These are phyloP conservation scores for Pythium chondricola DNA, from an alignment of 352 stramenopile genomes.

Conservation along the genomic window DNA sequence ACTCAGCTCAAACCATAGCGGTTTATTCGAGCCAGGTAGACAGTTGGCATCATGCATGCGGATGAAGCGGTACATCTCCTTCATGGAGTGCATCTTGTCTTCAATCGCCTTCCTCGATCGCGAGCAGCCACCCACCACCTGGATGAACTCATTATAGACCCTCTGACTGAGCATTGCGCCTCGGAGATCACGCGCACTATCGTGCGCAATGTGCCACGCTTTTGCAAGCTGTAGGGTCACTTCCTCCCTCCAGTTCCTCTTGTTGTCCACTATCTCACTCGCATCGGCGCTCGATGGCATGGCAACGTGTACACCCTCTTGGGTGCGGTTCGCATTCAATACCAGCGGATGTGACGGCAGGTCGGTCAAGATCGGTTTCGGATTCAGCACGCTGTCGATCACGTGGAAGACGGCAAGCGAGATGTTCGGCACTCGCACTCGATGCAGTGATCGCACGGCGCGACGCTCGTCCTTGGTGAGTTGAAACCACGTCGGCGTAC, in stretches of 20 bases:
- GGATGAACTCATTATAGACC: constrained; percentile 51
- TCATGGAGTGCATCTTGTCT: constrained; percentile 77
- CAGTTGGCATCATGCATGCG: constrained; percentile 34
- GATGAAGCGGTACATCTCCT: constrained; percentile 68
- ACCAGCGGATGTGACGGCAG: background rate
- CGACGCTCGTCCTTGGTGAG: constrained; percentile 48
- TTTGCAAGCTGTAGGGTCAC: constrained; percentile 53
- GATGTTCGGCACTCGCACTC: constrained; percentile 54
- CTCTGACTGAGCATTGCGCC: constrained; percentile 40
- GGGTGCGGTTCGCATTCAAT: background rate
- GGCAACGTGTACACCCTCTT: background rate
- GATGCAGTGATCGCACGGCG: constrained; percentile 40
- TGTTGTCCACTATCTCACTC: constrained; percentile 32
- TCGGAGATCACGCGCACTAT: constrained; percentile 22
- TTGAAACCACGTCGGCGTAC: constrained; percentile 48
- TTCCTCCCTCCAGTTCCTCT: constrained; percentile 55
- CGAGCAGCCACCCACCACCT: constrained; percentile 32
- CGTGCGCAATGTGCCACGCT: constrained; percentile 37
- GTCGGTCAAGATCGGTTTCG: background rate
- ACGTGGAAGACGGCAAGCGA: constrained; percentile 46
- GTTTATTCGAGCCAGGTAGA: constrained; percentile 19
- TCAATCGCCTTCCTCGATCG: constrained; percentile 57
- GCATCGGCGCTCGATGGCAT: background rate
- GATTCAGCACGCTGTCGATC: constrained; percentile 45
- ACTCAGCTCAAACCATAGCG: constrained; percentile 47